Base-by-base conservation (phyloP, 1,284 basidiomycete genomes). In the Grifola frondosa region DNA sequence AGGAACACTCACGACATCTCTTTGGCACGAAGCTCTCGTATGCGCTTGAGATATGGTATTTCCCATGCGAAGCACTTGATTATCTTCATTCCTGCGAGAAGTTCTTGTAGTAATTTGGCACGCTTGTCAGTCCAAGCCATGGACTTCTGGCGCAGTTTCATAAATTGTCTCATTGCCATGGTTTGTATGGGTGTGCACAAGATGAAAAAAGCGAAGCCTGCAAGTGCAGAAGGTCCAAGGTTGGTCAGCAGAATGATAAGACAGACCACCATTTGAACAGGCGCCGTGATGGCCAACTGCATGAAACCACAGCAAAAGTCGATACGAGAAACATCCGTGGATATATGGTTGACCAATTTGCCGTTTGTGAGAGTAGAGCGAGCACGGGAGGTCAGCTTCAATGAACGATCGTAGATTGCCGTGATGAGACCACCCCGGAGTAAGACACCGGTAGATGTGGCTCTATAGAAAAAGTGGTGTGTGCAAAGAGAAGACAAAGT, bases 51-150 rank as follows among this genome's bases (percentile, higher is more conserved):
- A 65, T 91, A 92, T 0, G 91, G 86, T 3, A 64, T 54, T 56
- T 88, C 85, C 85, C 84, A 89, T n/a, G 84, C 78, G 59, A 92
- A 91, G 64, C 87, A 86, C 64, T 96, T 97, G 74, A 95, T 88
- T 42, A 95, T 77, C 54, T 88, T 84, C 79, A 95, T 93, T 0
- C 89, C 89, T 15, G 84, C 82, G 2, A 96, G 66, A 4, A 95
- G 72, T 56, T 94, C 91, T 61, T 91, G 88, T 6, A 94, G 73
- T 3, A 92, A 66, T 56, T 89, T 89, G 5, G 88, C 84, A 12
- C 92, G 77, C 53, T 87, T 87, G 60, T 97, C 95, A 52, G 94
- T 97, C 89, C 89, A 97, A 3, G 69, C 63, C 90, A 97, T 96
- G 30, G 84, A 82, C 59, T 86, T 86, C 48, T 75, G 73, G 13